Base-by-base conservation (phyloP, 164 flowering plant genomes). In the Buxus sempervirens region DNA sequence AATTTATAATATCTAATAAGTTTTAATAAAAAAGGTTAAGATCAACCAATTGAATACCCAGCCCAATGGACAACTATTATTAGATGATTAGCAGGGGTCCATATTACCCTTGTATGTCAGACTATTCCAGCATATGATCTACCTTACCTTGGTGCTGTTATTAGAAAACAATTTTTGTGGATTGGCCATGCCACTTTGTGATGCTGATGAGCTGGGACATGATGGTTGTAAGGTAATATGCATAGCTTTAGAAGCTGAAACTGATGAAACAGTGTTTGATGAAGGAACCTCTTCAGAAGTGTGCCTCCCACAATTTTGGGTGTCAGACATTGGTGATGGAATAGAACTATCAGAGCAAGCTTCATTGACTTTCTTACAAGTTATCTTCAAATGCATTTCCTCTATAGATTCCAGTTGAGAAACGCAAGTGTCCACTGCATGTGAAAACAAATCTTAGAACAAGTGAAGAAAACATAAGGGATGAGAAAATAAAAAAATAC, bases 101-200 rank as follows among this genome's bases (percentile, higher is more conserved):
- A 27, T 32, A 22, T 24, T 45, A 63, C 18, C 54, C 45, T 25
- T 57, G 54, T 27, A 64, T 15, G 12, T 22, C 41, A 8, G 6
- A 65, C 20, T 14, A 27, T 22, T 45, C 55, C 56, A 0, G 25
- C 14, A 65, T 66, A 24, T 0, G 23, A 57, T 57, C 62, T 18
- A 53, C 56, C 62, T 65, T 80, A 87, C 93, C 93, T 86, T 86
- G 2, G 77, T 51, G 66, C 9, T 74, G 68, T 63, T 74, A 51
- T 72, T 79, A 64, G 76, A 65, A 68, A 59, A 72, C 59, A 78
- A 61, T 67, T 49, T 70, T 60, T 75, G 74, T 48, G 80, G 51
- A 71, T 78, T 66, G 51, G 72, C 74, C 41, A 63, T 26, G 21
- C 48, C 73, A 66, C 76, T 67, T 63, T 85, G 65, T 61, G 77